Conservation (phyloP, 1,284 basidiomycete species). For the Tranzscheliella williamsii region DNA sequence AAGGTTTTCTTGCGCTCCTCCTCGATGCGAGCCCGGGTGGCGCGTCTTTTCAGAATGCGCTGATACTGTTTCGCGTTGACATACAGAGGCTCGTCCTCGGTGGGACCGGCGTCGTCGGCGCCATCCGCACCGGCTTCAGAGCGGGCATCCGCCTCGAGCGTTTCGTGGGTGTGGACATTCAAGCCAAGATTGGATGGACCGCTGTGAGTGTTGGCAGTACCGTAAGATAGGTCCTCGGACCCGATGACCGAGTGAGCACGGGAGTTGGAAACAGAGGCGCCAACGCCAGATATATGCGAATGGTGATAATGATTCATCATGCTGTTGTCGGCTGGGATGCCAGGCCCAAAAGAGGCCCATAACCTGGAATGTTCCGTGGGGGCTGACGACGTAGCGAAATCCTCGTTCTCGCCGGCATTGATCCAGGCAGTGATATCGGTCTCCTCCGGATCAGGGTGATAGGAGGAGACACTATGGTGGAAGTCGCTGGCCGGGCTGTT, state of each 20-base stretch:
- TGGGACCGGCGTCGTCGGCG: constrained; percentile 10
- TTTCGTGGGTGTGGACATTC: constrained; percentile 14
- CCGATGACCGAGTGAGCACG: constrained; percentile 21
- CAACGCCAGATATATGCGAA: constrained; percentile 6
- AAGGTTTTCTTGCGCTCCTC: constrained; percentile 49
- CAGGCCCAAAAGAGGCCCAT: constrained; percentile 35
- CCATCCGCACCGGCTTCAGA: constrained; percentile 2
- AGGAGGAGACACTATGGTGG: constrained; percentile 33
- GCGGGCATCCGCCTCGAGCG: constrained; percentile 2
- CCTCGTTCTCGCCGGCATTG: constrained; percentile 35
- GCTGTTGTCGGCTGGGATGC: constrained; percentile 10
- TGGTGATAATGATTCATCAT: constrained; percentile 21
- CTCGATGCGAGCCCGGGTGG: constrained; percentile 51
- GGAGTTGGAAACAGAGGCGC: constrained; percentile 17
- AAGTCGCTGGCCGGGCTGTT: constrained; percentile 36
- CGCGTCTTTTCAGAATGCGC: constrained; percentile 55
- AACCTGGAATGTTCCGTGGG: constrained; percentile 28
- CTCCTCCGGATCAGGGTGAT: constrained; percentile 32
- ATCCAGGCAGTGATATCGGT: constrained; percentile 45
- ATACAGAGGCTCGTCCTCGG: constrained; percentile 57
- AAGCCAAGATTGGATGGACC: constrained; percentile 29
- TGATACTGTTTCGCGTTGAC: constrained; percentile 60
- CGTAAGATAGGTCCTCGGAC: constrained; percentile 29
- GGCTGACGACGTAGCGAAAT: constrained; percentile 4
- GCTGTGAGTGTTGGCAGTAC: constrained; percentile 4